These are phyloP conservation scores for Alternaria arbusti DNA, from an alignment of 2,329 filamentous ascomycete genomes.

Conservation along the genomic window DNA sequence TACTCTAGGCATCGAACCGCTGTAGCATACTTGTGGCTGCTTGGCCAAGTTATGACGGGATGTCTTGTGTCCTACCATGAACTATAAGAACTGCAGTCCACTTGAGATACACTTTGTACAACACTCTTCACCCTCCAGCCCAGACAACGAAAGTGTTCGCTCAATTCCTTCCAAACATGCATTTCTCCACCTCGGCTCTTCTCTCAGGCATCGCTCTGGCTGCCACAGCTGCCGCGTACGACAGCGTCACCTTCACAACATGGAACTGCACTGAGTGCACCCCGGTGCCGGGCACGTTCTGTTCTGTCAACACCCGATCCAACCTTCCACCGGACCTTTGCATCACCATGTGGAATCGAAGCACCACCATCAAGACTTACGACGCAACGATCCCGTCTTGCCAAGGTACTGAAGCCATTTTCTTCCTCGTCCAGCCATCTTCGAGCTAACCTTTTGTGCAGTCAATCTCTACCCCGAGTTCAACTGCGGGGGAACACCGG, in stretches of 20 bases:
- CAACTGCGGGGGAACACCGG: background rate
- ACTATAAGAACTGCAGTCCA: background rate
- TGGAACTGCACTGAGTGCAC: conserved; percentile 4
- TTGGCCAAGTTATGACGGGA: background rate
- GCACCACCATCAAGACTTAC: background rate
- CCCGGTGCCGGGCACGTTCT: background rate
- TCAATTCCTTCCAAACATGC: background rate
- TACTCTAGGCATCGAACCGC: background rate
- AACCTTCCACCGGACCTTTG: background rate
- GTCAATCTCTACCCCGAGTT: background rate
- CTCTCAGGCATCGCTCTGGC: background rate
- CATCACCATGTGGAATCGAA: background rate
- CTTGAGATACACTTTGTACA: background rate
- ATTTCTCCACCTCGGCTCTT: background rate
- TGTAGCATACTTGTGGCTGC: background rate
- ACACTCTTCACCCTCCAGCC: background rate
- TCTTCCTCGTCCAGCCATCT: background rate
- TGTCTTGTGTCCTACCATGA: background rate
- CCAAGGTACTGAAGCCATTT: background rate
- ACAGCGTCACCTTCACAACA: background rate
- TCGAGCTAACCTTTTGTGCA: background rate
- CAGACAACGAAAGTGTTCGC: background rate
- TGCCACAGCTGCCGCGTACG: background rate
- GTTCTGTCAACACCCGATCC: background rate
- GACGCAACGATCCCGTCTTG: background rate